Evolutionary conservation across 768 basidiomycete species (phyloP), one percentile per base, ranked within the genome.

Genomic region (Tubosaeta sp.): DNA sequence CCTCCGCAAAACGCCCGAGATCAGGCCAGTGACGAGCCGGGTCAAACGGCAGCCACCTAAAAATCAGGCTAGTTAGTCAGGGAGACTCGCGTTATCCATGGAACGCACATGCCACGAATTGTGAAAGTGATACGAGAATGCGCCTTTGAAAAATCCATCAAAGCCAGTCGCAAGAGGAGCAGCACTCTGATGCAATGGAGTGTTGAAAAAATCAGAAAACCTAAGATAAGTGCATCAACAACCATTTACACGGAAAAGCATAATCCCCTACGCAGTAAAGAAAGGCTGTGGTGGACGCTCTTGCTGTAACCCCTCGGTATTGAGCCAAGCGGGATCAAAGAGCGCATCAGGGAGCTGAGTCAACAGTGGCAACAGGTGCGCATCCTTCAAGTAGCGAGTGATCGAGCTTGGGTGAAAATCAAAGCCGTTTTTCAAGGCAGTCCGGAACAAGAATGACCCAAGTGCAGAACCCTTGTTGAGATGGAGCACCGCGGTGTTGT

Each of bases 331-430:
- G 6, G 91, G 39, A 25, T 41, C 39, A 25, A 41, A 41, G 22
- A 41, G 39, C 19, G 94, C 93, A 63, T 97, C 95, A 2, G 94
- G 94, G 8, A 97, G 71, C 25, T 91, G 77, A 44, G 91, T 75
- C 25, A 97, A 72, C 35, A 95, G 66, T 0, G 80, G 82, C 48
- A 92, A 89, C 33, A 95, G 61, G 53, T 82, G 76, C 0, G 91
- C 88, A 58, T 41, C 39, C 39, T 41, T 41, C 39, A 41, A 25
- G 39, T 41, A 41, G 39, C 39, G 39, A 11, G 87, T 85, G 14
- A 97, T 85, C 14, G 89, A 90, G 89, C 92, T 92, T 0, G 95
- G 93, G 63, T 97, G 94, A 76, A 97, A 95, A 71, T 95, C 93
- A 51, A 97, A 74, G 0, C 85, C 87, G 56, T 95, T 95, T 74